phyloP scores from a whole-genome alignment of 139 green algal species.

The Spirogloea muscicola region DNA sequence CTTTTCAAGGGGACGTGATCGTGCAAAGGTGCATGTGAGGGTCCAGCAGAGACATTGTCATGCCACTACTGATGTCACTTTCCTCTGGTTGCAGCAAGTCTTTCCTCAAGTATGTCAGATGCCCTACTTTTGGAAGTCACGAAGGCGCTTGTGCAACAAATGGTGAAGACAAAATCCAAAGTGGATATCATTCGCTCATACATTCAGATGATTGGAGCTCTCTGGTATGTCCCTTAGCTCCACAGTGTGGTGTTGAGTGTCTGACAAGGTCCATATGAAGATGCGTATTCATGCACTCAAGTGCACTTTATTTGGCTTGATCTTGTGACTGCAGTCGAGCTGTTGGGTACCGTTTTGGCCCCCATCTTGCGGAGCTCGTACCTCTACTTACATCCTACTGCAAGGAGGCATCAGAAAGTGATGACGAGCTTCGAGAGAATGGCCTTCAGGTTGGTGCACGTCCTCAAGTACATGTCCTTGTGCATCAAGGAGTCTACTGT shows the following conservation, averaged over 20 bases:
- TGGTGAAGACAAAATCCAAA: constrained; percentile 56
- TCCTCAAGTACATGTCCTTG: too few species aligned
- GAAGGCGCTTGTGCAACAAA: constrained; percentile 52
- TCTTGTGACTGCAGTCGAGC: constrained; percentile 35
- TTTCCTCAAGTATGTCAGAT: constrained; percentile 61
- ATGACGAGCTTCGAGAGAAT: constrained; percentile 82
- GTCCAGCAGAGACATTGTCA: too few species aligned
- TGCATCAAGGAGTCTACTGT: too few species aligned
- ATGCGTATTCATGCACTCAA: too few species aligned
- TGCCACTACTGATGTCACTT: constrained; percentile 27
- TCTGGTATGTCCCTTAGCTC: constrained; percentile 65
- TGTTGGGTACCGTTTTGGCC: constrained; percentile 74
- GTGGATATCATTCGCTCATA: constrained; percentile 64
- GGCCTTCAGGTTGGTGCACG: constrained; percentile 63
- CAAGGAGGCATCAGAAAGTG: constrained; percentile 46
- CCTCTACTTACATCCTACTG: constrained; percentile 66
- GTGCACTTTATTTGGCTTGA: too few species aligned
- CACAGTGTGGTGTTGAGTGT: too few species aligned
- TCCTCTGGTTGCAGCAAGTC: constrained; percentile 55
- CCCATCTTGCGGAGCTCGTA: constrained; percentile 59
- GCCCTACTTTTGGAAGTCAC: constrained; percentile 52
- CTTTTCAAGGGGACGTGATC: too few species aligned
- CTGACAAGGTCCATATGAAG: too few species aligned
- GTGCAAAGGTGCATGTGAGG: too few species aligned
- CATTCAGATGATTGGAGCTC: constrained; percentile 68